Conservation (phyloP, 768 basidiomycete species). For the Lentinus brumalis region DNA sequence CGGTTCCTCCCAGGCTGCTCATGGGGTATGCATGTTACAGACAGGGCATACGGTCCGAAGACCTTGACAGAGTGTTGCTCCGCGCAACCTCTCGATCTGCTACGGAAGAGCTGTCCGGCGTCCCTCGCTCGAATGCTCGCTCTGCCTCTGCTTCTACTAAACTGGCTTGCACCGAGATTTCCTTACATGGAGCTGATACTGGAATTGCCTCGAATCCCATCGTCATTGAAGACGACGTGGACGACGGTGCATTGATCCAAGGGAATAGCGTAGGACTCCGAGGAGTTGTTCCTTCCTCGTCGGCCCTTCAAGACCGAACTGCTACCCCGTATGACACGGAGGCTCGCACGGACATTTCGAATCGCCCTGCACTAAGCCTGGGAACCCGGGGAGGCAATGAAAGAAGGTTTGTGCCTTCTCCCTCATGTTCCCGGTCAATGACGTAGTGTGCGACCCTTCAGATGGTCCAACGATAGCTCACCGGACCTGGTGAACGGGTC, state of each 20-base stretch:
- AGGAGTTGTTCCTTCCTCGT: not conserved
- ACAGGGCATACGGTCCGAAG: constrained; percentile 12
- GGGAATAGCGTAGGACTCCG: not conserved
- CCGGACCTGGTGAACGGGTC: too few species aligned
- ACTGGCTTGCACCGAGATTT: too few species aligned
- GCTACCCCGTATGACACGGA: too few species aligned
- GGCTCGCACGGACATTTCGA: not conserved
- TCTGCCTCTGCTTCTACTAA: too few species aligned
- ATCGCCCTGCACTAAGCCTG: not conserved
- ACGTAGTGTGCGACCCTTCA: too few species aligned
- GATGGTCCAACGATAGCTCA: too few species aligned
- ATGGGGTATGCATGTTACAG: not conserved
- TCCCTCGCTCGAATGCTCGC: not conserved
- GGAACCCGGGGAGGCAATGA: too few species aligned
- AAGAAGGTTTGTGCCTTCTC: too few species aligned
- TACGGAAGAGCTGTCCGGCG: not conserved
- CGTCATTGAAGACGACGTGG: constrained; percentile 11
- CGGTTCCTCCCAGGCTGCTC: too few species aligned
- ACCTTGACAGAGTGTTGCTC: constrained; percentile 15
- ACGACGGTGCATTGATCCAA: not conserved
- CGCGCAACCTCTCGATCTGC: not conserved
- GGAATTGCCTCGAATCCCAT: constrained; percentile 12
- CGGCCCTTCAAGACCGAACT: too few species aligned
- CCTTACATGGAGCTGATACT: not conserved
- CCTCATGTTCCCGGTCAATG: too few species aligned